These are phyloP conservation scores for Verbena officinalis DNA, from an alignment of 257 asterid genomes.

Conservation along the genomic window DNA sequence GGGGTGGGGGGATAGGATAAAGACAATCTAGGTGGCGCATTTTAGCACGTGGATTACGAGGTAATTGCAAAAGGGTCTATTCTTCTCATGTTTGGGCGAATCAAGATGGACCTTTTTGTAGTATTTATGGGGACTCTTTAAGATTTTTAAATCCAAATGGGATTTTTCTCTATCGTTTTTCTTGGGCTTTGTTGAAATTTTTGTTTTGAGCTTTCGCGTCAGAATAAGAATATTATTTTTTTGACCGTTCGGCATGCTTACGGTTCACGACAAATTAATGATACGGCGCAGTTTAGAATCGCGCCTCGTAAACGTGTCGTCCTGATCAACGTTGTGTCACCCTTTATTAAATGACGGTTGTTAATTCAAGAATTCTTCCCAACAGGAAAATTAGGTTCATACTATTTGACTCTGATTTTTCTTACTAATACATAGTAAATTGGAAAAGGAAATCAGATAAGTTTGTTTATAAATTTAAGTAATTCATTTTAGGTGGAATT, in stretches of 20 bases:
- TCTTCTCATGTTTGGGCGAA: slow-evolving; percentile 38
- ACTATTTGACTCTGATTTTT: no score
- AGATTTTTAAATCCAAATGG: slow-evolving; percentile 11
- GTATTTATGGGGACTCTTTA: background rate
- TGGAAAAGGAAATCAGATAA: no score
- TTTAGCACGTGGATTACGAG: slow-evolving; percentile 65
- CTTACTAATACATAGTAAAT: no score
- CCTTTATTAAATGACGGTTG: slow-evolving; percentile 14
- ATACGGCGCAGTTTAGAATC: slow-evolving; percentile 32
- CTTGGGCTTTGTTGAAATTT: slow-evolving; percentile 24
- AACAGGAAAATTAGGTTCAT: background rate
- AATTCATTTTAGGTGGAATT: no score
- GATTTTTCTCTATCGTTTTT: slow-evolving; percentile 6
- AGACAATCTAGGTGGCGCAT: slow-evolving; percentile 43
- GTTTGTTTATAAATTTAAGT: no score
- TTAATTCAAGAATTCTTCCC: background rate
- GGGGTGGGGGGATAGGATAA: slow-evolving; percentile 8
- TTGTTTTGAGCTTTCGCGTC: slow-evolving; percentile 33
- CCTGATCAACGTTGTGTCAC: no score
- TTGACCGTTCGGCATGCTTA: slow-evolving; percentile 60
- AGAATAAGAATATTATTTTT: slow-evolving; percentile 22
- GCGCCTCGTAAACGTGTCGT: slow-evolving; percentile 8
- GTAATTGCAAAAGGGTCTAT: slow-evolving; percentile 32
- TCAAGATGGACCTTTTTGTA: slow-evolving; percentile 38
- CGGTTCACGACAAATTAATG: slow-evolving; percentile 43